A percentile compares a stretch with the other conserved stretches of the same genome.
These are phyloP conservation scores for Paramecium bursaria DNA, from an alignment of 73 alveolate species.

Conservation along the genomic window DNA sequence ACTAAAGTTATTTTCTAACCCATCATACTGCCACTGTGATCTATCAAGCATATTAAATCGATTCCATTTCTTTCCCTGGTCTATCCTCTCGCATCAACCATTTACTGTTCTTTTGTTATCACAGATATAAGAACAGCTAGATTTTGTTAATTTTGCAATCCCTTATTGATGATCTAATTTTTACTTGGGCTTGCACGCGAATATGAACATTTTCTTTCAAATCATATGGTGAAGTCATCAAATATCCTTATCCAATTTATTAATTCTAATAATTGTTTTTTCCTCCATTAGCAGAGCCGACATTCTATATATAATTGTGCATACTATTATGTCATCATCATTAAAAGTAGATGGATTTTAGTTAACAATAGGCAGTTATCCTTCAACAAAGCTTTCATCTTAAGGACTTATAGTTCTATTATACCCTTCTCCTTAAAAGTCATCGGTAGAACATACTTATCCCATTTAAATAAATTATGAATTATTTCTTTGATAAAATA, in stretches of 20 bases:
- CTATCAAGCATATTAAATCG: constrained; percentile 59
- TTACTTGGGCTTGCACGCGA: not conserved
- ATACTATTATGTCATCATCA: constrained; percentile 47
- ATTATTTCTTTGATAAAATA: no score
- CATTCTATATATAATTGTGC: constrained; percentile 8
- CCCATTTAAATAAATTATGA: no score
- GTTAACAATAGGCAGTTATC: constrained; percentile 42
- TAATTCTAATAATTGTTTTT: constrained; percentile 12
- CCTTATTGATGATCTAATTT: constrained; percentile 8
- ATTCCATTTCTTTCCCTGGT: constrained; percentile 37
- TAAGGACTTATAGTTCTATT: not conserved
- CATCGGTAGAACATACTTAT: no score
- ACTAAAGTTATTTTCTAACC: constrained; percentile 51
- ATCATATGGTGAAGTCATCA: not conserved
- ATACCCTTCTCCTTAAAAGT: constrained; percentile 27
- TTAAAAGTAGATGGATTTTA: constrained; percentile 42
- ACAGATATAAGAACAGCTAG: constrained; percentile 19
- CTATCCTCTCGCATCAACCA: not conserved
- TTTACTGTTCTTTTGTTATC: not conserved
- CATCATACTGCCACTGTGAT: constrained; percentile 58
- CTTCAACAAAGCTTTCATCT: constrained; percentile 34
- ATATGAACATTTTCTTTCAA: not conserved
- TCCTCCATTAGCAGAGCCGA: not conserved
- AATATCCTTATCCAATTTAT: constrained; percentile 9
- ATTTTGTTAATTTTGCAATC: not conserved